A percentile compares a stretch with the other conserved stretches of the same genome.
phyloP scores from a whole-genome alignment of 2,329 filamentous ascomycete species.

The Cytospora chrysosperma region DNA sequence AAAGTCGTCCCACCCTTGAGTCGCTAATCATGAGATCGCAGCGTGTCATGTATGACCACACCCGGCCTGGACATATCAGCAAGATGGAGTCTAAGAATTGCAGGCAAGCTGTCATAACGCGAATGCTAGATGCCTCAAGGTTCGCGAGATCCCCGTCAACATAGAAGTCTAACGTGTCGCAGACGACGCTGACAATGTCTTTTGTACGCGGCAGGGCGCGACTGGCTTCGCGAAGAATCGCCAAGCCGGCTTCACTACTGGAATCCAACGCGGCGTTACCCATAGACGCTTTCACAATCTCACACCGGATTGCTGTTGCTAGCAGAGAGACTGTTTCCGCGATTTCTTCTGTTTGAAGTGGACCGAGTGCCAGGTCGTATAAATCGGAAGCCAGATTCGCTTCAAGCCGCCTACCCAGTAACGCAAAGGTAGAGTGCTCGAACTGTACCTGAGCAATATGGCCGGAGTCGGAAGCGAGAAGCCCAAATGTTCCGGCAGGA shows the following conservation, averaged over 20 bases:
- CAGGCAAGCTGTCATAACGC: constrained; percentile 68
- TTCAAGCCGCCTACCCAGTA: constrained; percentile 74
- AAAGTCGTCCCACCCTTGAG: constrained; percentile 72
- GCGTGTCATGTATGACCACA: constrained; percentile 86
- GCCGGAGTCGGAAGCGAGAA: constrained; percentile 74
- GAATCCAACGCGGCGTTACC: neutral
- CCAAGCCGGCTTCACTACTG: constrained; percentile 38
- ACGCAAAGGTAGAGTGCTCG: constrained; percentile 74
- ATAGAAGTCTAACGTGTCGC: constrained; percentile 77
- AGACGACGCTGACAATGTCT: constrained; percentile 79
- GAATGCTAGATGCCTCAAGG: constrained; percentile 63
- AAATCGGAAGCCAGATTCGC: constrained; percentile 60
- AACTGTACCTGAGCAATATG: constrained; percentile 76
- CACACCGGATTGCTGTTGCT: constrained; percentile 63
- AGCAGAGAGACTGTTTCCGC: constrained; percentile 74
- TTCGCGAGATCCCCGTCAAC: constrained; percentile 57
- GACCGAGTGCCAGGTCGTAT: constrained; percentile 52
- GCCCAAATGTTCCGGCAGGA: constrained; percentile 63
- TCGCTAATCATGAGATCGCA: constrained; percentile 77
- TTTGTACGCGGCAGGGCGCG: constrained; percentile 55
- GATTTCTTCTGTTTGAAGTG: constrained; percentile 59
- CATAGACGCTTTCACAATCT: constrained; percentile 39
- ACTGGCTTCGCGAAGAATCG: constrained; percentile 58
- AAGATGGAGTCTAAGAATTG: constrained; percentile 77
- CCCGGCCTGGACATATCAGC: constrained; percentile 72